phyloP scores from a whole-genome alignment of 176 grass and related monocot species.

The Oryza longistaminata region DNA sequence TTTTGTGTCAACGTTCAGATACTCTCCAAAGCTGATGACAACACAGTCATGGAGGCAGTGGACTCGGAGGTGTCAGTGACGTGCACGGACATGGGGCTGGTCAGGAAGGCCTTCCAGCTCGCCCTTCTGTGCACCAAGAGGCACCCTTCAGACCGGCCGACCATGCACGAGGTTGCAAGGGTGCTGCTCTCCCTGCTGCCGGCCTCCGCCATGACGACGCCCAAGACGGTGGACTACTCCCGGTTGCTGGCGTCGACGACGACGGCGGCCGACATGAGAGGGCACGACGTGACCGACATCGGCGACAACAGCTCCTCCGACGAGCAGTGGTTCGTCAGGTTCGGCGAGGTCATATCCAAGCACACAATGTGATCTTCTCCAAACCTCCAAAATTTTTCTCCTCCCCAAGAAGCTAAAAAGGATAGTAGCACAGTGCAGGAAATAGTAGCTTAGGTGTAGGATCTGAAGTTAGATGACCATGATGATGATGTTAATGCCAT shows the following conservation, averaged over 20 bases:
- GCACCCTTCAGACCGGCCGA: constrained; percentile 79
- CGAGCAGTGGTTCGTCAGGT: constrained; percentile 87
- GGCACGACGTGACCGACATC: constrained; percentile 37
- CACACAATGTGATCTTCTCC: constrained; percentile 55
- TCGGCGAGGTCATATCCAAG: constrained; percentile 98
- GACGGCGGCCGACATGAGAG: constrained; percentile 33
- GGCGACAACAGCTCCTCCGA: constrained; percentile 78
- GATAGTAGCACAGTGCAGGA: constrained; percentile 58
- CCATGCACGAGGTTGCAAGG: constrained; percentile 84
- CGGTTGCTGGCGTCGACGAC: constrained; percentile 54
- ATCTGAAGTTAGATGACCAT: constrained; percentile 10
- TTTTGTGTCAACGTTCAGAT: constrained; percentile 48
- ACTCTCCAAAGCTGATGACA: constrained; percentile 93
- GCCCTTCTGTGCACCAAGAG: constrained; percentile 88
- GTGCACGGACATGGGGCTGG: constrained; percentile 79
- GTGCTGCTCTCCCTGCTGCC: constrained; percentile 91
- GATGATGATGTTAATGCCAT: constrained; percentile 17
- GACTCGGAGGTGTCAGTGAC: constrained; percentile 95
- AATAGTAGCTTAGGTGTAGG: constrained; percentile 47
- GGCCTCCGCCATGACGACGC: constrained; percentile 2
- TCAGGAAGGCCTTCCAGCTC: constrained; percentile 96
- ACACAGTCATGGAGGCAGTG: constrained; percentile 98
- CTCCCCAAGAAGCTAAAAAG: constrained; percentile 35
- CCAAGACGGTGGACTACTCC: constrained; percentile 57
- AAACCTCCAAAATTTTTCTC: constrained; percentile 14